These are phyloP conservation scores for Penicillium psychrofluorescens DNA, from an alignment of 495 filamentous ascomycete genomes.

Conservation along the genomic window DNA sequence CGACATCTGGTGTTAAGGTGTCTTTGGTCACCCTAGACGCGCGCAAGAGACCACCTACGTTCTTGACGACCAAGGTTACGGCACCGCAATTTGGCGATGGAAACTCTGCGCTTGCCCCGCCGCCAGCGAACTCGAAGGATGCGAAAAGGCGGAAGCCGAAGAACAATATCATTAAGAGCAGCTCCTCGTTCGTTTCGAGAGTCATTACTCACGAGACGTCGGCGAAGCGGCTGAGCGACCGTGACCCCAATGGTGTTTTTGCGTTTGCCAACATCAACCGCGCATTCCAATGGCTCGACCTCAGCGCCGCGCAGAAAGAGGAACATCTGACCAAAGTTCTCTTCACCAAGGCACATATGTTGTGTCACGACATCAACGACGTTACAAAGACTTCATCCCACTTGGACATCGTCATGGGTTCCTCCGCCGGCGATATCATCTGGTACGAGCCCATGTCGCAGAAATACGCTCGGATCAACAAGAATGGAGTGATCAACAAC, in stretches of 20 bases:
- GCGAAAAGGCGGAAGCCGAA: slow-evolving; percentile 85
- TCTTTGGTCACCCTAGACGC: slow-evolving; percentile 65
- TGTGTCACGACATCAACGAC: slow-evolving; percentile 90
- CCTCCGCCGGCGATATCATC: slow-evolving; percentile 91
- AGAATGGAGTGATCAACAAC: slow-evolving; percentile 85
- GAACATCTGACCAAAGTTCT: slow-evolving; percentile 92
- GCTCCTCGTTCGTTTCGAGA: slow-evolving; percentile 90
- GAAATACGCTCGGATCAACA: slow-evolving; percentile 92
- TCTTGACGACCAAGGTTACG: slow-evolving; percentile 28
- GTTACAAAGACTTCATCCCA: slow-evolving; percentile 71
- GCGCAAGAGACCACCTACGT: slow-evolving; percentile 49
- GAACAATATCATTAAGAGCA: slow-evolving; percentile 95
- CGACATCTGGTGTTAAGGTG: slow-evolving; percentile 78
- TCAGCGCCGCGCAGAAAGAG: slow-evolving; percentile 51
- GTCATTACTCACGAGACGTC: slow-evolving; percentile 86
- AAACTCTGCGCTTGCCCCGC: slow-evolving; percentile 60
- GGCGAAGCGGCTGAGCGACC: slow-evolving; percentile 70
- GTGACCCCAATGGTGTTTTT: slow-evolving; percentile 69
- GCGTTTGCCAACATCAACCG: slow-evolving; percentile 93
- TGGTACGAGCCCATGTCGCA: slow-evolving; percentile 98
- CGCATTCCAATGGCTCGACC: slow-evolving; percentile 80
- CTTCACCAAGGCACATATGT: slow-evolving; percentile 90
- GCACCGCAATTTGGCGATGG: slow-evolving; percentile 81
- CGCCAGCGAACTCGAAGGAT: slow-evolving; percentile 55
- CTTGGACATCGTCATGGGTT: slow-evolving; percentile 89